Evolutionary conservation across 805 yeast genomes (phyloP).

Genomic region (Candida oleophila): DNA sequence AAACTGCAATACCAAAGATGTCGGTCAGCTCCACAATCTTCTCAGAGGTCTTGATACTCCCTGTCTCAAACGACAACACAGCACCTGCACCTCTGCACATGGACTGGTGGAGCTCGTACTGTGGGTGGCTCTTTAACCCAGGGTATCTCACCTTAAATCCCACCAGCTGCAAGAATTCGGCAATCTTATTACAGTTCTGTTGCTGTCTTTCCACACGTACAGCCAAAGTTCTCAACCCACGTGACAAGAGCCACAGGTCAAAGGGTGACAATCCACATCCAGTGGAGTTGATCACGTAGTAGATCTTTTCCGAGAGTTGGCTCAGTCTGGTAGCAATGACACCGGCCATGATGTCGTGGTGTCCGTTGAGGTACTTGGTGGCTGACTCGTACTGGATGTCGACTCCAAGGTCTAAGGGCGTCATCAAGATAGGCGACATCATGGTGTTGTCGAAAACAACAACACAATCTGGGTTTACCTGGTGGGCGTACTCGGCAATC

Average conservation of each 20-base stretch:
- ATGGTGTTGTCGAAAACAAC: slow-evolving; percentile 93
- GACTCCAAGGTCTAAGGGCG: slow-evolving; percentile 82
- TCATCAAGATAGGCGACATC: slow-evolving; percentile 89
- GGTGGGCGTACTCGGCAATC: slow-evolving; percentile 66
- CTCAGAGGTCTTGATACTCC: slow-evolving; percentile 62
- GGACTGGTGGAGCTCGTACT: slow-evolving; percentile 72
- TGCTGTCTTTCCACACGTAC: slow-evolving; percentile 88
- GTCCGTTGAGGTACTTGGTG: slow-evolving; percentile 90
- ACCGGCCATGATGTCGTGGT: slow-evolving; percentile 97
- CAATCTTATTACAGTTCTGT: slow-evolving; percentile 70
- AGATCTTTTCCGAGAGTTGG: slow-evolving; percentile 65
- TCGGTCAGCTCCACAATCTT: slow-evolving; percentile 72
- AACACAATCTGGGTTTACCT: slow-evolving; percentile 60
- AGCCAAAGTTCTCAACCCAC: slow-evolving; percentile 88
- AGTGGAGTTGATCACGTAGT: slow-evolving; percentile 79
- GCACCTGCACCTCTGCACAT: slow-evolving; percentile 87
- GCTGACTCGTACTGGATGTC: slow-evolving; percentile 94
- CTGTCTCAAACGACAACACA: slow-evolving; percentile 86
- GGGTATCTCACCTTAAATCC: slow-evolving; percentile 86
- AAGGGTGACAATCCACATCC: slow-evolving; percentile 93
- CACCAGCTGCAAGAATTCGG: slow-evolving; percentile 63
- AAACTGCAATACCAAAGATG: slow-evolving; percentile 84
- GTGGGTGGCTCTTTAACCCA: slow-evolving; percentile 80
- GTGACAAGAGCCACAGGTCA: slow-evolving; percentile 83
- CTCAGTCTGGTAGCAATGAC: slow-evolving; percentile 68